Conservation (phyloP, 2,329 filamentous ascomycete genomes). For the Stemphylium vesicarium region DNA sequence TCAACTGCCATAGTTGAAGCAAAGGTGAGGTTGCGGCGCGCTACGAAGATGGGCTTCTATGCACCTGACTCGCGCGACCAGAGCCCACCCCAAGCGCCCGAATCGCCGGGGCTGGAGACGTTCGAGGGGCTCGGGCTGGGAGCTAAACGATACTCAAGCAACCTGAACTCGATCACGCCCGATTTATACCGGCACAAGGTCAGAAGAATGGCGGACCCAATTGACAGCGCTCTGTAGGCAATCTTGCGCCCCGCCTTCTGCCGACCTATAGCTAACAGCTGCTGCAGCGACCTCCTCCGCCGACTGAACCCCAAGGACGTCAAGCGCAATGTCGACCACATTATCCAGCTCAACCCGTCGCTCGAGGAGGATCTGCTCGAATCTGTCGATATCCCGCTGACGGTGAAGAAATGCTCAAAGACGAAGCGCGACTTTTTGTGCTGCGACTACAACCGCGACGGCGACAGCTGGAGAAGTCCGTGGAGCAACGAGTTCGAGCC, state of each 20-base stretch:
- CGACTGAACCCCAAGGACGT: slow-evolving; percentile 96
- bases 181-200: slow-evolving; percentile 4
- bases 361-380: slow-evolving; percentile 97
- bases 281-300: slow-evolving; percentile 87
- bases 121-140: slow-evolving; percentile 28
- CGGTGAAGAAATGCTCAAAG: slow-evolving; percentile 82
- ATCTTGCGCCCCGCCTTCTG: background rate
- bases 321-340: slow-evolving; percentile 81
- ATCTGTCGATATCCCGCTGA: slow-evolving; percentile 94
- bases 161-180: slow-evolving; percentile 24
- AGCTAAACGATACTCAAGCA: slow-evolving; percentile 21
- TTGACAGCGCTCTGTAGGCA: slow-evolving; percentile 75
- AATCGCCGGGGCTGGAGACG: slow-evolving; percentile 22
- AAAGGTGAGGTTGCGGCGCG: slow-evolving; percentile 17
- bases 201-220: slow-evolving; percentile 45
- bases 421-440: slow-evolving; percentile 94
- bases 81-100: slow-evolving; percentile 15
- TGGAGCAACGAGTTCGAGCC: slow-evolving; percentile 99
- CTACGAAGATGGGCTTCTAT: slow-evolving; percentile 19
- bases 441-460: slow-evolving; percentile 99
- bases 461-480: slow-evolving; percentile 96
- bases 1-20: background rate
- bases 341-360: slow-evolving; percentile 86
- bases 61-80: slow-evolving; percentile 29
- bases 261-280: slow-evolving; percentile 15